Conservation (phyloP, 495 filamentous ascomycete species). For the Neurospora sp. region DNA sequence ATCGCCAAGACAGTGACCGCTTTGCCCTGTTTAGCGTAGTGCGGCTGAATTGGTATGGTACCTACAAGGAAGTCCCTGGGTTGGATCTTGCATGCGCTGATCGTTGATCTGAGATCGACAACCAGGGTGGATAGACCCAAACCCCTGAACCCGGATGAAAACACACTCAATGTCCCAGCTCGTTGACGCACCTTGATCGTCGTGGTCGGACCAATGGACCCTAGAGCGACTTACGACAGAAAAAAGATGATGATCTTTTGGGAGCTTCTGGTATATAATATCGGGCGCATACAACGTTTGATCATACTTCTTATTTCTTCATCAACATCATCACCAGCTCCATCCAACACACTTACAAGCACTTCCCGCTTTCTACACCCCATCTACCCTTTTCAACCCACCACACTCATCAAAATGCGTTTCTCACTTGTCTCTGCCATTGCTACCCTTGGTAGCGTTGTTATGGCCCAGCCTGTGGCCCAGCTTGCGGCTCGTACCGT, state of each 20-base stretch:
- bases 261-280: neutral
- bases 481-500: neutral
- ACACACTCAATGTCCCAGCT: neutral
- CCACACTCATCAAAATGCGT: slow-evolving; percentile 8
- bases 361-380: neutral
- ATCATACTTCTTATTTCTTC: neutral
- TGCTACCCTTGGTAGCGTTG: slow-evolving; percentile 4
- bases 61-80: neutral
- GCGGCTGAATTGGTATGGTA: neutral
- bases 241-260: neutral
- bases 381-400: neutral
- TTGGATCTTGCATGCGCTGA: neutral
- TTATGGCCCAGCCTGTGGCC: slow-evolving; percentile 1
- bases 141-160: neutral
- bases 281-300: neutral
- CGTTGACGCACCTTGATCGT: neutral
- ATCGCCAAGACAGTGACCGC: neutral
- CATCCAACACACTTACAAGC: neutral
- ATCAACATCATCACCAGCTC: neutral
- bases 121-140: neutral
- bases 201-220: neutral
- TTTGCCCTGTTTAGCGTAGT: neutral
- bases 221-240: neutral
- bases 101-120: neutral
- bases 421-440: slow-evolving; percentile 10